phyloP scores from a whole-genome alignment of 306 rosid genomes.

The Purshia tridentata region DNA sequence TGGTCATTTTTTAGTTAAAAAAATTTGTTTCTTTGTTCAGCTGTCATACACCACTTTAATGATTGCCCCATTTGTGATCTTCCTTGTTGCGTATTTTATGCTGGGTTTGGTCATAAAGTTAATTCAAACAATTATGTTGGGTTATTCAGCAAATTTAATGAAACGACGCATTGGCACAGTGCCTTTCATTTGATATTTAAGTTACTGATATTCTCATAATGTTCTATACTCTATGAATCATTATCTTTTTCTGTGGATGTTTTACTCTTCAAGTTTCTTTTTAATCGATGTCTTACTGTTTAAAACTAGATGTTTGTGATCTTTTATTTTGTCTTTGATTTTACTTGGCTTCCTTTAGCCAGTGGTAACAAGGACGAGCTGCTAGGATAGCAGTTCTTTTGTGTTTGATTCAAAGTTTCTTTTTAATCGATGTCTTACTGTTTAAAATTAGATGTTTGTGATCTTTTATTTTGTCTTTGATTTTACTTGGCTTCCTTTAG shows the following conservation, averaged over 20 bases:
- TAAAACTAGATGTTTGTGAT: neutral
- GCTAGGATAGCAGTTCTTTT: neutral
- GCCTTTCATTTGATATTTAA: neutral
- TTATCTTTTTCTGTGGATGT: neutral
- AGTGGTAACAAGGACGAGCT: neutral
- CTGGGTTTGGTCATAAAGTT: constrained; percentile 17
- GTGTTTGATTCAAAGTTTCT: neutral
- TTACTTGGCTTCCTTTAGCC: neutral
- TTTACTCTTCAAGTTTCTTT: neutral
- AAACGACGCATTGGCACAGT: constrained; percentile 1
- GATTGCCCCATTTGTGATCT: neutral
- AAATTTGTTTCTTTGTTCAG: constrained; percentile 2
- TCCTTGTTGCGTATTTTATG: neutral
- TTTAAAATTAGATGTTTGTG: neutral
- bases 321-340: neutral
- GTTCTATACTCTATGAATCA: neutral
- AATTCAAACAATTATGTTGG: constrained; percentile 9
- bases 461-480: neutral
- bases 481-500: neutral
- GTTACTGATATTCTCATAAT: neutral
- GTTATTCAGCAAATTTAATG: constrained; percentile 17
- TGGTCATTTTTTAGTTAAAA: constrained; percentile 9
- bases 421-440: neutral
- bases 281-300: neutral
- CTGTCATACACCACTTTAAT: constrained; percentile 1